These are phyloP conservation scores for Hypoxylon cercidicola DNA, from an alignment of 495 filamentous ascomycete species.

Conservation along the genomic window DNA sequence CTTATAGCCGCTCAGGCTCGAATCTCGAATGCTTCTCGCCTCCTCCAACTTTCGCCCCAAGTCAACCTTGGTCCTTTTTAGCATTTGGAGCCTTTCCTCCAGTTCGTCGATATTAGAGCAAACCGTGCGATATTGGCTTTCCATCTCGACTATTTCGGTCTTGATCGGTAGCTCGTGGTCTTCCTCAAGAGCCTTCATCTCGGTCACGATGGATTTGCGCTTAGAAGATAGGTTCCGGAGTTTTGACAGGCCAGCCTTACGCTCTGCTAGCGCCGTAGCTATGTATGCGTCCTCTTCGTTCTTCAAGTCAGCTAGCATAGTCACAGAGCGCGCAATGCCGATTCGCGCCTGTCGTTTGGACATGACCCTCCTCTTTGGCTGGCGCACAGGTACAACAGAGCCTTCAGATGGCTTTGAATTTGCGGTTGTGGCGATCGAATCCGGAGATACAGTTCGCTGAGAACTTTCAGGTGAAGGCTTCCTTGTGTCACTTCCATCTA, in stretches of 20 bases:
- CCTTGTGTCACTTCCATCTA: slow-evolving; percentile 51
- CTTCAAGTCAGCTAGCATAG: slow-evolving; percentile 76
- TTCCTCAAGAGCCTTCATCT: slow-evolving; percentile 52
- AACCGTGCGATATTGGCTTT: slow-evolving; percentile 63
- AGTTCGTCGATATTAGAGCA: slow-evolving; percentile 69
- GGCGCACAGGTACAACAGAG: slow-evolving; percentile 69
- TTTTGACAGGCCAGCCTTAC: slow-evolving; percentile 67
- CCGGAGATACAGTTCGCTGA: slow-evolving; percentile 6
- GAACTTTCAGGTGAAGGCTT: slow-evolving; percentile 55
- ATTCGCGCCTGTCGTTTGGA: slow-evolving; percentile 74
- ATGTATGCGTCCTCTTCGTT: slow-evolving; percentile 74
- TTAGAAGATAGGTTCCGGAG: slow-evolving; percentile 70
- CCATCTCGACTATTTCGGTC: slow-evolving; percentile 52
- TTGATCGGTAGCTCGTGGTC: slow-evolving; percentile 51
- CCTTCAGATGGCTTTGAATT: slow-evolving; percentile 33
- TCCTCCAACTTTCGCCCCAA: slow-evolving; percentile 70
- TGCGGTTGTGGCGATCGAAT: slow-evolving; percentile 10
- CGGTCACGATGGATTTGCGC: slow-evolving; percentile 54
- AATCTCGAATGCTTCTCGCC: slow-evolving; percentile 67
- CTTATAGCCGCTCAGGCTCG: slow-evolving; percentile 61
- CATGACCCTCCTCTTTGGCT: slow-evolving; percentile 66
- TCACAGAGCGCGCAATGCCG: slow-evolving; percentile 76
- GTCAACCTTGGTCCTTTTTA: slow-evolving; percentile 71
- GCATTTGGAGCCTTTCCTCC: slow-evolving; percentile 69
- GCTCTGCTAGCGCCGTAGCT: slow-evolving; percentile 62